Evolutionary conservation across 2,329 filamentous ascomycete genomes (phyloP).

Genomic region (Botrytis pseudocinerea): DNA sequence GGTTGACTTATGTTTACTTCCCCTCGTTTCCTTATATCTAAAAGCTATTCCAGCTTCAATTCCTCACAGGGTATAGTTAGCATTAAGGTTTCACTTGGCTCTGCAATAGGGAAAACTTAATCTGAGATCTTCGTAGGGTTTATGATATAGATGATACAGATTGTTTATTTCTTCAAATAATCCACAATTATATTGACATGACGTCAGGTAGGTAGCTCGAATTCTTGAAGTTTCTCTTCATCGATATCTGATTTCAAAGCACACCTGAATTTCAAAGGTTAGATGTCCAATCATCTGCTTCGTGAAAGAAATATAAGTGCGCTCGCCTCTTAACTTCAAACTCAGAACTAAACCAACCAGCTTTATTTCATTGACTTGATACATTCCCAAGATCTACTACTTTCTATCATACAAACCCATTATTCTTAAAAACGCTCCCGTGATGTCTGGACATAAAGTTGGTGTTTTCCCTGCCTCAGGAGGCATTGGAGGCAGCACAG

Average conservation of each 20-base stretch:
- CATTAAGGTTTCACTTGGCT: neutral
- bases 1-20: too few species aligned
- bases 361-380: neutral
- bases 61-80: neutral
- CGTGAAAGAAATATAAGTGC: too few species aligned
- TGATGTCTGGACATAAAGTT: neutral
- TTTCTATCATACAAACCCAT: neutral
- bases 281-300: too few species aligned
- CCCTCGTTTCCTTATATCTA: neutral
- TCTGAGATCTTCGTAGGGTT: neutral
- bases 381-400: neutral
- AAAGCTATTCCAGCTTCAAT: neutral
- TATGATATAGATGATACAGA: neutral
- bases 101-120: neutral
- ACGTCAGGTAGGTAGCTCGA: neutral
- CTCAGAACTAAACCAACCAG: neutral
- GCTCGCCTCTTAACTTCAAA: neutral
- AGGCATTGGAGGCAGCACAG: neutral
- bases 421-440: neutral
- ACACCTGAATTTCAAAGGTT: neutral
- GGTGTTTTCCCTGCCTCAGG: neutral
- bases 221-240: neutral
- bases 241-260: neutral
- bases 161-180: neutral
- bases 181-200: neutral